Percentiles rank a stretch among this genome's conserved stretches.
These are phyloP conservation scores for Ceratocystis alfenasii DNA, from an alignment of 2,329 filamentous ascomycete genomes.

Conservation along the genomic window DNA sequence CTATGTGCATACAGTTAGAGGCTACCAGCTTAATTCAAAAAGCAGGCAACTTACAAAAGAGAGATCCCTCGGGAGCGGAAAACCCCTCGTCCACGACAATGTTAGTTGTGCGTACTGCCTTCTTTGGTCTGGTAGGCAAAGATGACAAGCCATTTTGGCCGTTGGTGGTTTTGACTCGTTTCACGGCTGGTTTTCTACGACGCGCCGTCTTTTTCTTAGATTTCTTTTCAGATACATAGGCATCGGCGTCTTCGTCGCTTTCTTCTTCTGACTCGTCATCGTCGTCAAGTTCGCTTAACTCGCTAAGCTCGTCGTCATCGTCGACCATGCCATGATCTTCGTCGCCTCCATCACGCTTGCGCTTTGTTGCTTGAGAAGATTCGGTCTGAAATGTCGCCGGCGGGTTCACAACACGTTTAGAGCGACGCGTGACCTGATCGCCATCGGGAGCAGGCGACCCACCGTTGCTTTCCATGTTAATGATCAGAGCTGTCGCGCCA, in stretches of 20 bases:
- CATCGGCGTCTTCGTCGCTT: conserved; percentile 33
- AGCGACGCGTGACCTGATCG: conserved; percentile 45
- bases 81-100: conserved; percentile 23
- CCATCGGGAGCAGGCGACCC: conserved; percentile 40
- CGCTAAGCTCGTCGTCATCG: conserved; percentile 33
- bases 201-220: conserved; percentile 32
- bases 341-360: conserved; percentile 43
- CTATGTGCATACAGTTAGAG: conserved; percentile 30
- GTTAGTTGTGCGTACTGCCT: conserved; percentile 41
- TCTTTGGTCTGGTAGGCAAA: conserved; percentile 45
- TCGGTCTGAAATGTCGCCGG: conserved; percentile 48
- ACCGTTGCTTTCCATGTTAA: conserved; percentile 40
- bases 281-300: conserved; percentile 28
- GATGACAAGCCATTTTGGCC: conserved; percentile 35
- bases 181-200: conserved; percentile 44
- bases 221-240: conserved; percentile 28
- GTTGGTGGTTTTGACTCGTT: conserved; percentile 51
- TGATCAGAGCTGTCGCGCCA: not conserved
- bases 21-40: not conserved
- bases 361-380: conserved; percentile 37
- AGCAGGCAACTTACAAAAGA: conserved; percentile 24
- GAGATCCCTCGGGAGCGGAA: conserved; percentile 18
- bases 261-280: conserved; percentile 37
- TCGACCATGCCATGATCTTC: conserved; percentile 35
- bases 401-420: conserved; percentile 53